Base-by-base conservation (phyloP, 495 filamentous ascomycete genomes). In the Aspergillus sclerotioniger region DNA sequence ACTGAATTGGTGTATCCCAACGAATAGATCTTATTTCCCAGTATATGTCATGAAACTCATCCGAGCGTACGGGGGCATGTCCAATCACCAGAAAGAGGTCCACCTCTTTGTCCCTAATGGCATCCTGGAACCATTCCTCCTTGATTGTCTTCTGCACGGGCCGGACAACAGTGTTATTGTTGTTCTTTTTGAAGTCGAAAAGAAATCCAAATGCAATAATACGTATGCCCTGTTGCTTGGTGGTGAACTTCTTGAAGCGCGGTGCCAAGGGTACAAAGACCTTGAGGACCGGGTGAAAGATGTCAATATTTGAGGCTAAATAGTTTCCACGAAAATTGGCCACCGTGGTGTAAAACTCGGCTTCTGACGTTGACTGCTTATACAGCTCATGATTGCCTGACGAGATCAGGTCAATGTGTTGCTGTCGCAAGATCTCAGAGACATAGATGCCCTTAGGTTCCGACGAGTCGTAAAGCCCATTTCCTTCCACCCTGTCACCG, bases 381-480 rank as follows among this genome's bases (percentile, higher is more conserved):
- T 98, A 98, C 37, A 98, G 80, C 75, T 98, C 94, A 73, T 98
- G 94, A 67, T 98, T 98, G 45, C 94, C 94, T 6, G 89, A 87
- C 37, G 89, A 92, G 21, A 98, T 77, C 37, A 95, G 73, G 71
- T 98, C 93, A 45, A 98, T 83, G 17, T 85, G 68, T 64, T 96
- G 91, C 59, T 94, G 77, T 48, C 82, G 85, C 65, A 94, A 82
- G 54, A 98, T 94, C 48, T 91, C 88, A 64, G 88, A 90, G 13
- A 89, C 89, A 66, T 92, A 97, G 67, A 87, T 79, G 17, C 94
- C 94, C 66, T 91, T 93, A 8, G 94, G 94, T 31, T 84, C 74
- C 1, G 91, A 95, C 29, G 86, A 87, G 71, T 98, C 94, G 71
- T 96, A 98, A n/a, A 98, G 82, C 3, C 92, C 94, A 66, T 96